Percentiles rank a stretch among this genome's conserved stretches.
Evolutionary conservation across 352 stramenopile genomes (phyloP).

Genomic region (Thalassiosira sp.): DNA sequence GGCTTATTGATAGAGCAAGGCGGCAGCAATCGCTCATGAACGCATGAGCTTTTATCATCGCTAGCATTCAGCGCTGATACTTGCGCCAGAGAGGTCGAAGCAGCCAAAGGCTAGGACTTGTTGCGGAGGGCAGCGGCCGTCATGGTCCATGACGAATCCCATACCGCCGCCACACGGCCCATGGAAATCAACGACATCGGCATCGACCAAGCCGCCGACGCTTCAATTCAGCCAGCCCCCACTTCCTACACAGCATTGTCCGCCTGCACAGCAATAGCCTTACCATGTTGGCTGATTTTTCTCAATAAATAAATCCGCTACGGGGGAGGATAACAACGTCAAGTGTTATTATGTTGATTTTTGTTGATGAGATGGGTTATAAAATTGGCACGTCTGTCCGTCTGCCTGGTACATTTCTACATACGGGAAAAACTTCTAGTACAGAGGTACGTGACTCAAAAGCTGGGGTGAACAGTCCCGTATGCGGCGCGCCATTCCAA

Average conservation of each 20-base stretch:
- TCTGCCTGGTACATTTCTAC: conserved; percentile 19
- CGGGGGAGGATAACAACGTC: background rate
- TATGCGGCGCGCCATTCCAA: background rate
- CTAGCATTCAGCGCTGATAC: no score
- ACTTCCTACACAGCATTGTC: background rate
- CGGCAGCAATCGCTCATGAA: no score
- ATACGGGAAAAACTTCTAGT: conserved; percentile 26
- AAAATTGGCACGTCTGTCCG: conserved; percentile 13
- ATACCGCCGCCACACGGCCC: no score
- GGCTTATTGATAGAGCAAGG: no score
- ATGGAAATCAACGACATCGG: background rate
- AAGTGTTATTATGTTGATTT: no score
- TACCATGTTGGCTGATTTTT: conserved; percentile 47
- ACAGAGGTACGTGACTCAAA: conserved; percentile 22
- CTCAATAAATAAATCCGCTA: conserved; percentile 10
- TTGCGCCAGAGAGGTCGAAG: no score
- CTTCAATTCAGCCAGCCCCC: background rate
- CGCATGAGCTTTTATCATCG: no score
- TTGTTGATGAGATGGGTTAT: background rate
- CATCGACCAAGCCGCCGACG: background rate
- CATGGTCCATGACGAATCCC: no score
- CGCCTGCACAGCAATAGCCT: conserved; percentile 13
- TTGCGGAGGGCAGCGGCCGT: no score
- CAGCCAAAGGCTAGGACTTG: no score
- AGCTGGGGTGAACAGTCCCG: background rate